Conservation (phyloP, 306 rosid species). For the Hippophae tibetana region DNA sequence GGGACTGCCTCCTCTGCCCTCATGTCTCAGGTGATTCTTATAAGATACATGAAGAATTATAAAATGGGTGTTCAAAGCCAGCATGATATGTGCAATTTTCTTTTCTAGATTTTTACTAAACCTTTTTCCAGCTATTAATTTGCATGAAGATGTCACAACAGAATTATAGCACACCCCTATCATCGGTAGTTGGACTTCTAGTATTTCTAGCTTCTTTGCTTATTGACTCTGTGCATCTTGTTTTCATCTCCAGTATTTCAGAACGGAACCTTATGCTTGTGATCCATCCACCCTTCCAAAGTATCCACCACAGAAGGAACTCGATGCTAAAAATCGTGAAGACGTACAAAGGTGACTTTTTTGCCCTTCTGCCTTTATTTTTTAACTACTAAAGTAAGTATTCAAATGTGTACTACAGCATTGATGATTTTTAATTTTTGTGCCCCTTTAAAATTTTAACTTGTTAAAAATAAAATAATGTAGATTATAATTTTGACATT, state of each 20-base stretch:
- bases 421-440: too few species aligned
- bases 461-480: too few species aligned
- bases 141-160: neutral
- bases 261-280: conserved; percentile 64
- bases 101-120: neutral
- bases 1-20: conserved; percentile 90
- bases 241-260: conserved; percentile 59
- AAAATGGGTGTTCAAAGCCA: neutral
- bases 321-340: conserved; percentile 70
- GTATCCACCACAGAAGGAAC: conserved; percentile 90
- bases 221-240: conserved; percentile 13
- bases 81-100: neutral
- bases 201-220: conserved; percentile 4
- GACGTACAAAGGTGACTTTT: conserved; percentile 46
- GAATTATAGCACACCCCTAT: neutral
- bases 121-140: neutral
- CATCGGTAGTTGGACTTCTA: neutral
- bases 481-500: too few species aligned
- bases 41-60: neutral
- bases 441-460: too few species aligned
- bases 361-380: neutral
- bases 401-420: too few species aligned
- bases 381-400: neutral
- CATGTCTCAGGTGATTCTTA: conserved; percentile 57
- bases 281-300: conserved; percentile 75